Evolutionary conservation across 345 rosid species (phyloP), one percentile per base, ranked within the genome.

Genomic region (Excoecaria cochinchinensis): DNA sequence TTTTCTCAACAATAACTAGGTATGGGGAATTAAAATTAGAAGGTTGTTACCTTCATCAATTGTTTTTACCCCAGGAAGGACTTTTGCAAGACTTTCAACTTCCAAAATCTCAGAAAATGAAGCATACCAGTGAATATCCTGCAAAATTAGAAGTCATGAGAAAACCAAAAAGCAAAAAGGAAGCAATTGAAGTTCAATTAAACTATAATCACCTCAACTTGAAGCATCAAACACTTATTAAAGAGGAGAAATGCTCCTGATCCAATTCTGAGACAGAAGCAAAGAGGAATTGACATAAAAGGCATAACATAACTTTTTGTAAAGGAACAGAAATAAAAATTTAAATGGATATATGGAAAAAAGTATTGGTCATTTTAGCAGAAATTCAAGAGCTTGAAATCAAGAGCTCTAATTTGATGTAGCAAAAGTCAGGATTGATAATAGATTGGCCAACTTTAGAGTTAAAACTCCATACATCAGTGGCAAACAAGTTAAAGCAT

Each of bases 31-130:
- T 1, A 70, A 68, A 55, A 1, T 50, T 63, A 11, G 8, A 47
- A 24, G n/a, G 66, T 42, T 61, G 21, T 15, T 79, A 92, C 97
- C 97, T 83, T 85, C 93, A 67, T 86, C 87, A 39, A 86, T 77
- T 73, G 84, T 83, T 78, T 84, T 70, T 58, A 83, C 81, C 64
- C 91, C 90, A 1, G 94, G 91, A 74, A 92, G 91, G 80, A 90
- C 85, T 83, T 84, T 78, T 56, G 77, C 55, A 74, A 89, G 90
- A 74, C 82, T 62, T 74, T 92, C 90, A 36, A 66, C 79, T 80
- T 80, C 83, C 80, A 92, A 77, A 90, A 92, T 90, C 74, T 90
- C 90, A 1, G 58, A 79, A 78, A 89, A 90, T 25, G 91, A 89
- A 76, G 75, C 76, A 85, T 90, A 87, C 25, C 67, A 72, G 66